phyloP scores from a whole-genome alignment of 106 monocot genomes.

The Hemerocallis citrina region DNA sequence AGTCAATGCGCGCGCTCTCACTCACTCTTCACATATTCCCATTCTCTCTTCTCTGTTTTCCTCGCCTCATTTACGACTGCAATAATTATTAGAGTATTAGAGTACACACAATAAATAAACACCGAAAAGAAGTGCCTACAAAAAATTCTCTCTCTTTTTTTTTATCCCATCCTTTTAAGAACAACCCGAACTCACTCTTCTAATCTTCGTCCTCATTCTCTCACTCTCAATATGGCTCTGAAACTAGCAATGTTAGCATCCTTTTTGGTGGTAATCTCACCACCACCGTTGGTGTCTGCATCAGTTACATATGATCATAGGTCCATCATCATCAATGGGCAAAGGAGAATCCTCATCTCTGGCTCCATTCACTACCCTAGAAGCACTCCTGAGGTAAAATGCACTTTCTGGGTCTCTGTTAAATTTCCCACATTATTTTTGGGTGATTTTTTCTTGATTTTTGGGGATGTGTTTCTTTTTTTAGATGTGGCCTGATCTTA shows the following conservation, averaged over 20 bases:
- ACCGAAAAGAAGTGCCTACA: no score
- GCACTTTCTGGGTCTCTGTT: neutral
- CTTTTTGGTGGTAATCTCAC: neutral
- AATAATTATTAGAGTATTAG: no score
- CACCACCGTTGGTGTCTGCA: constrained; percentile 5
- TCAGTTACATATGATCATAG: constrained; percentile 40
- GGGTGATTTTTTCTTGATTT: neutral
- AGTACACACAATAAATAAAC: no score
- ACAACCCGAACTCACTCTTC: no score
- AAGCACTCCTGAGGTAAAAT: constrained; percentile 48
- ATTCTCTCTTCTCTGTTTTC: no score
- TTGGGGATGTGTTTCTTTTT: neutral
- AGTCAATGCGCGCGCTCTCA: no score
- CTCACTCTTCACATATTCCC: no score
- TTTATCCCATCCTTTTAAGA: no score
- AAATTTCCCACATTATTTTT: neutral
- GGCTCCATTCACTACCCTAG: constrained; percentile 70
- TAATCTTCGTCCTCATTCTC: no score
- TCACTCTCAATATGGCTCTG: no score
- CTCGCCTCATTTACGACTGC: no score
- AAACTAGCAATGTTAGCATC: constrained; percentile 5
- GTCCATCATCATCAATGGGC: constrained; percentile 44
- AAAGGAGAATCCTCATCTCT: constrained; percentile 57
- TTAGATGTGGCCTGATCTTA: constrained; percentile 89
- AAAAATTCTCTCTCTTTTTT: no score